These are phyloP conservation scores for Tetrapisispora phaffii DNA, from an alignment of 805 yeast species.

Conservation along the genomic window DNA sequence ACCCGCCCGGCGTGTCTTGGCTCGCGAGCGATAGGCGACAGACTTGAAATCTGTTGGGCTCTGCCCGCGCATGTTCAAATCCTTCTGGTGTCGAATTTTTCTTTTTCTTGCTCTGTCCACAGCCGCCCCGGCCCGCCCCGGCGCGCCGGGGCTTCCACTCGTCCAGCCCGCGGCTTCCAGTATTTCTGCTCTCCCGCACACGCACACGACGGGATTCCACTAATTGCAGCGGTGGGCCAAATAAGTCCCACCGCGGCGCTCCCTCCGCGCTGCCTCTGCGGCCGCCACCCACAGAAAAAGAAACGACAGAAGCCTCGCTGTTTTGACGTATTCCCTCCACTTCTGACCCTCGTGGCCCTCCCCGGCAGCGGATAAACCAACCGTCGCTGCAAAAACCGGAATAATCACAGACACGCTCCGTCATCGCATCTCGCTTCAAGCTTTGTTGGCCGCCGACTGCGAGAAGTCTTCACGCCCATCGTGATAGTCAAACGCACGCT, in stretches of 20 bases:
- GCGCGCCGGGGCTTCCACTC: background rate
- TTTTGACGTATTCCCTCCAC: background rate
- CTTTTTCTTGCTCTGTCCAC: constrained; percentile 1
- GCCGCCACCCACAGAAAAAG: too few relatives aligned
- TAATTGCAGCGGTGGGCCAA: too few relatives aligned
- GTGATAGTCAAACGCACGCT: too few relatives aligned
- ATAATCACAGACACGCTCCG: background rate
- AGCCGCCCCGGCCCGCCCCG: background rate
- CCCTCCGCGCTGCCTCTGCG: too few relatives aligned
- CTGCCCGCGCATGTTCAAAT: constrained; percentile 38
- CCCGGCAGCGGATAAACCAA: too few relatives aligned
- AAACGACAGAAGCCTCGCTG: too few relatives aligned
- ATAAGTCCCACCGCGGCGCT: too few relatives aligned
- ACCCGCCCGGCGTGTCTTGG: constrained; percentile 11
- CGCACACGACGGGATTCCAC: too few relatives aligned
- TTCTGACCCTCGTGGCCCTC: too few relatives aligned
- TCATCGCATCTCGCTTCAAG: background rate
- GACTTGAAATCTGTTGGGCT: constrained; percentile 38
- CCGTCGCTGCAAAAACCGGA: background rate
- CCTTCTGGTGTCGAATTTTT: constrained; percentile 34
- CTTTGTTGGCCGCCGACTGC: too few relatives aligned
- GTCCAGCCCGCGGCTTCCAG: background rate
- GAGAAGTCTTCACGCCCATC: too few relatives aligned
- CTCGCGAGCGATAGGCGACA: constrained; percentile 38
- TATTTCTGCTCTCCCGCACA: too few relatives aligned